Base-by-base conservation (phyloP, 441 rosid genomes). In the Pelargonium myrrhifolium region DNA sequence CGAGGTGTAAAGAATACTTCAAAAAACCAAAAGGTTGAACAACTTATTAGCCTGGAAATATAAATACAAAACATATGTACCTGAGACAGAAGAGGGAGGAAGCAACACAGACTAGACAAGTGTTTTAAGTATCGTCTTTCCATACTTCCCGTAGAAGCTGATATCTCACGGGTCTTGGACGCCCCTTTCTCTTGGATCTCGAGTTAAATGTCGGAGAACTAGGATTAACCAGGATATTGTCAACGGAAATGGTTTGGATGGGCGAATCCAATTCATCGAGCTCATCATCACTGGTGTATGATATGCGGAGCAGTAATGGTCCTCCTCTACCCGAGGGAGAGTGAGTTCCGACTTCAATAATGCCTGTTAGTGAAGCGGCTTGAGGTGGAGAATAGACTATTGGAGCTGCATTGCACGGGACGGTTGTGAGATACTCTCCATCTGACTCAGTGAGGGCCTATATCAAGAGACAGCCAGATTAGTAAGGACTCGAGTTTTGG, bases 201-300 rank as follows among this genome's bases (percentile, higher is more conserved):
- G 82, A 78, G 68, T 66, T 65, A 17, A 81, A 78, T 62, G 71
- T 83, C 40, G 75, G 65, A n/a, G 70, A 79, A 71, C 70, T 71
- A 12, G 85, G 72, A 24, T 88, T 76, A 69, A 91, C 72, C 26
- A 14, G 73, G 24, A 76, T 69, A 24, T 70, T 67, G 21, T 76
- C 83, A 15, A 37, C 45, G 66, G 84, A 76, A 68, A 94, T 83
- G 22, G 85, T 82, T 75, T 83, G 74, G 75, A 87, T 73, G 11
- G 99, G 98, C 21, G 93, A 92, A 68, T 83, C 85, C 74, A 92
- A 77, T 74, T 92, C 97, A 72, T 95, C 91, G 14, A 90, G 97
- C 77, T 95, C 97, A 26, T 92, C 96, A 21, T 90, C 96, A 15
- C 99, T 95, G 22, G 93, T 83, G 80, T 89, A 81, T 15, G 97